Percentiles rank a stretch among this genome's conserved stretches.
These are phyloP conservation scores for Leccinum huronense DNA, from an alignment of 1,284 basidiomycete species.

Conservation along the genomic window DNA sequence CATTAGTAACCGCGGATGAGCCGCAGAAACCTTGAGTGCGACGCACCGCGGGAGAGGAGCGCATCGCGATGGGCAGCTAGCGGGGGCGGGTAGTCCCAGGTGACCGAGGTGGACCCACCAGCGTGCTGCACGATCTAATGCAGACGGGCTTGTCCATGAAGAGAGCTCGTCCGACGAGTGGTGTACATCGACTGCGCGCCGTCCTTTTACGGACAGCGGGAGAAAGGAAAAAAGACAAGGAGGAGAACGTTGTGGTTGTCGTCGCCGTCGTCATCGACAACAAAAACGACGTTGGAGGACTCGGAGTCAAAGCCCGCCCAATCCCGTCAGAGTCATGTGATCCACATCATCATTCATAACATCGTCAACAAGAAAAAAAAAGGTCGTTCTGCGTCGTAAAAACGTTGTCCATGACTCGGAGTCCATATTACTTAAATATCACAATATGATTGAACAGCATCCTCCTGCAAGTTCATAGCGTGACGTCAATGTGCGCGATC, in stretches of 20 bases:
- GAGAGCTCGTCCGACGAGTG: slow-evolving; percentile 9
- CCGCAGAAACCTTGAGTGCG: too few species aligned
- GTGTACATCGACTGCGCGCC: slow-evolving; percentile 14
- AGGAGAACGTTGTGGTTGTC: not conserved
- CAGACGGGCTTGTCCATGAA: slow-evolving; percentile 8
- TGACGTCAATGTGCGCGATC: slow-evolving; percentile 32
- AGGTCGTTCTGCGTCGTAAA: not conserved
- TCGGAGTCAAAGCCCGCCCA: not conserved
- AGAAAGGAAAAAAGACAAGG: not conserved
- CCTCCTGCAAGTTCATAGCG: slow-evolving; percentile 15
- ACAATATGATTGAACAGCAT: slow-evolving; percentile 13
- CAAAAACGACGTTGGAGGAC: not conserved
- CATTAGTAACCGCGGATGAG: too few species aligned
- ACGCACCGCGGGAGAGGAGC: too few species aligned
- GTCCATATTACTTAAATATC: slow-evolving; percentile 11
- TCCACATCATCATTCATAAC: not conserved
- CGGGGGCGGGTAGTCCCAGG: too few species aligned
- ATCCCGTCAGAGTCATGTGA: slow-evolving; percentile 2
- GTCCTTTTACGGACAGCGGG: too few species aligned
- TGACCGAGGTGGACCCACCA: not conserved
- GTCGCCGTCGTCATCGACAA: not conserved
- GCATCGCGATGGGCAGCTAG: too few species aligned
- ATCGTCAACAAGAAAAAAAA: not conserved
- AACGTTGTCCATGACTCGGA: not conserved
- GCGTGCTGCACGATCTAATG: not conserved